A percentile compares a stretch with the other conserved stretches of the same genome.
Evolutionary conservation across 2,329 filamentous ascomycete genomes (phyloP).

Genomic region (Xylariaceae sp.): DNA sequence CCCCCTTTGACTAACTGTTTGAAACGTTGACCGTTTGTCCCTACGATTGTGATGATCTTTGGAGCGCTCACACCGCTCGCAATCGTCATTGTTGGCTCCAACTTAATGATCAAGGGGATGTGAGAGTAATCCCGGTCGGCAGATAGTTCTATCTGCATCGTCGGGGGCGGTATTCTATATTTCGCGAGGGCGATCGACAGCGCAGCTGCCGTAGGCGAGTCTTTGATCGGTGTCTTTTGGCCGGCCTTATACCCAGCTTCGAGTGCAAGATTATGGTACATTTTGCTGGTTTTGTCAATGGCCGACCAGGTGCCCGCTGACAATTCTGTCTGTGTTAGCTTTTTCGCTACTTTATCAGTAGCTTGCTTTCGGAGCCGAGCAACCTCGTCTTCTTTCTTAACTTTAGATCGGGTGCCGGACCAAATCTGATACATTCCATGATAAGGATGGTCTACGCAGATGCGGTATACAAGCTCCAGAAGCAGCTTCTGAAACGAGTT

Average conservation of each 20-base stretch:
- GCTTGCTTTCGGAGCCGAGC: slow-evolving; percentile 72
- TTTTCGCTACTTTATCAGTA: slow-evolving; percentile 64
- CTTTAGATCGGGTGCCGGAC: slow-evolving; percentile 69
- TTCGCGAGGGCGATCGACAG: slow-evolving; percentile 62
- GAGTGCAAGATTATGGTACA: slow-evolving; percentile 62
- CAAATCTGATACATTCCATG: slow-evolving; percentile 98
- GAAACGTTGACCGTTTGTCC: slow-evolving; percentile 73
- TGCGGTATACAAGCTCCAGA: slow-evolving; percentile 70
- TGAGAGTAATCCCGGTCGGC: slow-evolving; percentile 71
- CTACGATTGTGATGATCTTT: slow-evolving; percentile 84
- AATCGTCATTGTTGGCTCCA: slow-evolving; percentile 76
- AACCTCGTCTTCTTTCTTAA: slow-evolving; percentile 69
- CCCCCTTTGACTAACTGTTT: slow-evolving; percentile 95
- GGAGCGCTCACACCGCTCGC: slow-evolving; percentile 89
- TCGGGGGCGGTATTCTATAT: slow-evolving; percentile 79
- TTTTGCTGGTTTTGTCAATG: slow-evolving; percentile 71
- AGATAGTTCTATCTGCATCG: slow-evolving; percentile 77
- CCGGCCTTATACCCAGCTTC: slow-evolving; percentile 68
- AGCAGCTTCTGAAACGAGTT: slow-evolving; percentile 75
- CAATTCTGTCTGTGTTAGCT: slow-evolving; percentile 52
- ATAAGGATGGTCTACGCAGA: slow-evolving; percentile 90
- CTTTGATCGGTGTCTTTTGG: slow-evolving; percentile 58
- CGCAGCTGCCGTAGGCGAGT: slow-evolving; percentile 59
- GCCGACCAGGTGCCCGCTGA: slow-evolving; percentile 62
- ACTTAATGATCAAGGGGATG: slow-evolving; percentile 70